These are phyloP conservation scores for Bruguiera hainesii DNA, from an alignment of 441 rosid genomes.

Conservation along the genomic window DNA sequence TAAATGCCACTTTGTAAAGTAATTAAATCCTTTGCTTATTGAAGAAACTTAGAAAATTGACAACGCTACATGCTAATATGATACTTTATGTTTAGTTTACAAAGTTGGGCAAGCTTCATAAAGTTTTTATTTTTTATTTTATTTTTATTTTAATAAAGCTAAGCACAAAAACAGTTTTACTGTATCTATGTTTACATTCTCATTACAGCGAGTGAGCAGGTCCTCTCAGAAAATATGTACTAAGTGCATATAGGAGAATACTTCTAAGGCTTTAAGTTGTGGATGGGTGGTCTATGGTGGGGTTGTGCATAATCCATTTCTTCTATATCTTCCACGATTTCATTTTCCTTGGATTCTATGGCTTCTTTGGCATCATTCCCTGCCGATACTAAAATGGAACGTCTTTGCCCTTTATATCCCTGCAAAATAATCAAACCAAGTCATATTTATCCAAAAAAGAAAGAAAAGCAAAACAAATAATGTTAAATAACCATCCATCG, in stretches of 20 bases:
- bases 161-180: not conserved
- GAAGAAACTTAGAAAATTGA: too few species aligned
- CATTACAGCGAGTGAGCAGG: not conserved
- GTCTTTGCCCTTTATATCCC: conserved; percentile 24
- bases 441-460: not conserved
- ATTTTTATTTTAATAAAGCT: too few species aligned
- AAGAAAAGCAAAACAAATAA: not conserved
- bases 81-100: too few species aligned
- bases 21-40: too few species aligned
- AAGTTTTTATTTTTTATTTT: too few species aligned
- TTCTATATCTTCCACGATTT: conserved; percentile 33
- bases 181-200: not conserved
- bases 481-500: not conserved
- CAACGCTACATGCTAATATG: too few species aligned
- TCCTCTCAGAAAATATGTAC: not conserved
- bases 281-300: conserved; percentile 89
- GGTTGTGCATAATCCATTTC: conserved; percentile 88
- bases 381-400: conserved; percentile 26
- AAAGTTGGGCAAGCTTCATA: too few species aligned
- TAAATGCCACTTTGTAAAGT: too few species aligned
- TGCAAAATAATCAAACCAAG: conserved; percentile 4
- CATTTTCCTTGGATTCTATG: conserved; percentile 32
- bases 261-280: conserved; percentile 55
- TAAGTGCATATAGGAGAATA: not conserved
- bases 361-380: conserved; percentile 23